Percentiles rank a stretch among this genome's conserved stretches.
These are phyloP conservation scores for Udeniomyces megalosporus DNA, from an alignment of 768 basidiomycete genomes.

Conservation along the genomic window DNA sequence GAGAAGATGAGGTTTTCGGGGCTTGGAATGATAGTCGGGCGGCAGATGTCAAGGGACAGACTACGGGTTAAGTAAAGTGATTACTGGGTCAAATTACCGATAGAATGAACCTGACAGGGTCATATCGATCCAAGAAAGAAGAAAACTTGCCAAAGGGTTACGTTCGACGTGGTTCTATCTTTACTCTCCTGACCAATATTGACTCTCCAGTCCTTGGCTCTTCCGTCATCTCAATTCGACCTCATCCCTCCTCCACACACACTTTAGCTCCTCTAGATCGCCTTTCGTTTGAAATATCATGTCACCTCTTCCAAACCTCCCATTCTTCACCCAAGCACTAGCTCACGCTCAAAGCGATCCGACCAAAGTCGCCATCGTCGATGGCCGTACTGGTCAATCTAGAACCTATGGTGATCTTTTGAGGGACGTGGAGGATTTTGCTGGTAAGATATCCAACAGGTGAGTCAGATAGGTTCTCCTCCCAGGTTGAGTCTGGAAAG, in stretches of 20 bases:
- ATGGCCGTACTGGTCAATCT: background rate
- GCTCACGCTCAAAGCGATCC: background rate
- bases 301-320: conserved; percentile 4
- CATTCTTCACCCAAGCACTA: conserved; percentile 9
- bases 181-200: too few species aligned
- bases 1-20: background rate
- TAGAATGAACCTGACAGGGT: too few species aligned
- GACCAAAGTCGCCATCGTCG: conserved; percentile 2
- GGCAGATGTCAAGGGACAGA: background rate
- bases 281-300: too few species aligned
- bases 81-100: too few species aligned
- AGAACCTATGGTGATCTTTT: conserved; percentile 8
- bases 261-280: too few species aligned
- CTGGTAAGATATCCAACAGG: background rate
- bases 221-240: too few species aligned
- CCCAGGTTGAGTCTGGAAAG: background rate
- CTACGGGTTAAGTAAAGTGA: too few species aligned
- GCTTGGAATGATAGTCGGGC: background rate
- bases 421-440: conserved; percentile 6
- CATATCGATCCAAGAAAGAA: too few species aligned
- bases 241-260: too few species aligned
- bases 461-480: background rate
- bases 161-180: too few species aligned
- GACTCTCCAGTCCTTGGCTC: too few species aligned
- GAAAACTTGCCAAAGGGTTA: too few species aligned